Evolutionary conservation across 78 protist genomes (phyloP).

Genomic region (Pigoraptor vietnamica): DNA sequence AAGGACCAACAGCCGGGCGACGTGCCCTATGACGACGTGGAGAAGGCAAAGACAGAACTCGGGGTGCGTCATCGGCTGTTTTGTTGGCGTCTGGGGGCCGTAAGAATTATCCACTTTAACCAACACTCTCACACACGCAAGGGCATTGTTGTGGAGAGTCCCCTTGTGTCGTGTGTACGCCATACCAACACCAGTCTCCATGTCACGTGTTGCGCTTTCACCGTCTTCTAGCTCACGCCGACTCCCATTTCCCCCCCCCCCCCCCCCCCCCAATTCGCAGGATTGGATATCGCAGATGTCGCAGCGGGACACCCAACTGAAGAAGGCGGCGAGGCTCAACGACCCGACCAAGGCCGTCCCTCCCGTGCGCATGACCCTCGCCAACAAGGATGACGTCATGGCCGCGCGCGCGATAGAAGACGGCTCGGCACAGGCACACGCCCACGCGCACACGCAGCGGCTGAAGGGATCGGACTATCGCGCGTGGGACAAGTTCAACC

Average conservation of each 20-base stretch:
- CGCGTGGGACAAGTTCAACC: conserved; percentile 1
- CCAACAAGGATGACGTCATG: neutral
- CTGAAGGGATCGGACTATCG: neutral
- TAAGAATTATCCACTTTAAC: too few species aligned
- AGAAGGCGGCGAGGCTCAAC: neutral
- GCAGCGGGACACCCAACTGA: neutral
- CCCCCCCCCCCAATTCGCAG: neutral
- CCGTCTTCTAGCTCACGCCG: neutral
- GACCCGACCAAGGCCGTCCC: neutral
- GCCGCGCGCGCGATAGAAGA: neutral
- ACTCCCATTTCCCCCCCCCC: neutral
- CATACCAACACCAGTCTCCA: too few species aligned
- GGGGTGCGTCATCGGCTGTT: neutral
- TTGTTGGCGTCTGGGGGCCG: neutral
- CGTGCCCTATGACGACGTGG: neutral
- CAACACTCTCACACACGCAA: too few species aligned
- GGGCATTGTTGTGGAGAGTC: too few species aligned
- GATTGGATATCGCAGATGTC: neutral
- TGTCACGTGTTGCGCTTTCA: too few species aligned
- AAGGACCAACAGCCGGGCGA: neutral
- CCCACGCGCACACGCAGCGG: neutral
- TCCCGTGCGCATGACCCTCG: neutral
- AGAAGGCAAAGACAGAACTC: neutral
- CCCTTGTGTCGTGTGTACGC: too few species aligned
- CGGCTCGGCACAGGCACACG: neutral